Evolutionary conservation across 139 green algal species (phyloP), one percentile per base, ranked within the genome.

Genomic region (Coelastrella sp.): DNA sequence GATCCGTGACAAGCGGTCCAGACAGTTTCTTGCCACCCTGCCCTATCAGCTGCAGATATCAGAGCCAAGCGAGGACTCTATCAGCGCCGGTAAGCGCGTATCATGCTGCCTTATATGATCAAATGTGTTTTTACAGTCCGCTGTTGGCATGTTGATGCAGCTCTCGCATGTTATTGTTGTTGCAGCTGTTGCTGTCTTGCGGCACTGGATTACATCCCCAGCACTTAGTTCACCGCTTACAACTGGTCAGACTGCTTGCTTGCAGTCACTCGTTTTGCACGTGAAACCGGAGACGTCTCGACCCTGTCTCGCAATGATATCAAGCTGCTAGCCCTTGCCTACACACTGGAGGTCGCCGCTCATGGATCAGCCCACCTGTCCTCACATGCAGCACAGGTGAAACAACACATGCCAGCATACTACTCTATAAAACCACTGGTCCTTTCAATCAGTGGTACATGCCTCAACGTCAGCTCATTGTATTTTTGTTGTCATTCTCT

Each of bases 201-300:
- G 30, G 60, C 19, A 21, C 60, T 35, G 13, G 17, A 15, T 57
- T 11, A 11, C 1, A 23, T 57, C 19, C 64, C n/a, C 3, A 2
- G 5, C 64, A 8, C 27, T 7, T 45, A 11, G 21, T 73, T n/a
- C n/a, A n/a, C n/a, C n/a, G n/a, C n/a, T n/a, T n/a, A n/a, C n/a
- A n/a, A n/a, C n/a, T n/a, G n/a, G n/a, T n/a, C 1, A 57, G 13
- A 57, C 48, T 57, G 48, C 48, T 7, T 32, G 27, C 53, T 21
- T 64, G 53, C 53, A 98, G 96, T 98, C 2, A 85, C 93, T 0
- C 50, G 79, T 9, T 99, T 99, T 88, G 95, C 96, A 0, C 87
- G 94, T 0, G 92, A 91, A 40, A 98, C 94, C 0, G 96, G 96
- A 9, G 96, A 99, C 87, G 79, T 97, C 5, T 91, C 96, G 51